phyloP scores from a whole-genome alignment of 2,329 filamentous ascomycete genomes.

The Ophiostoma himal-ulmi region DNA sequence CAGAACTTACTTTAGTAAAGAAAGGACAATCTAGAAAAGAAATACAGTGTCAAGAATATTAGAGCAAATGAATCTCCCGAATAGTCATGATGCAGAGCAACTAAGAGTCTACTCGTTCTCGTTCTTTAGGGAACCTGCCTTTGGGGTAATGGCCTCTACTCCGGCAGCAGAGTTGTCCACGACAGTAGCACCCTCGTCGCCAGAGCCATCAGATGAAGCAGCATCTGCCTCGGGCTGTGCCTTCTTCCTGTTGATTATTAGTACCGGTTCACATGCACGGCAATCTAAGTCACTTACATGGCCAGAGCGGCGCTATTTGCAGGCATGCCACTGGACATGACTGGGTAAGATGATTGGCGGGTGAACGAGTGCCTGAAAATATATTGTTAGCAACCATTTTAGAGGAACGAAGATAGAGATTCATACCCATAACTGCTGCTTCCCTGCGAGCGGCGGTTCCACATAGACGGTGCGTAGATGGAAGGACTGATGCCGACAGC shows the following conservation, averaged over 20 bases:
- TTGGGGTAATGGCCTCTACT: constrained; percentile 24
- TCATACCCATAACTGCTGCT: constrained; percentile 27
- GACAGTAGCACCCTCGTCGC: constrained; percentile 51
- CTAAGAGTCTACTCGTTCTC: constrained; percentile 16
- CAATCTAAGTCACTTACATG: not conserved
- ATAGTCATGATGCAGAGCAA: not conserved
- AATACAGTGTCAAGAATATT: not conserved
- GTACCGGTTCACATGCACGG: not conserved
- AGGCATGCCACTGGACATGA: not conserved
- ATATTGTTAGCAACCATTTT: not conserved
- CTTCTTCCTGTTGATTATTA: constrained; percentile 33
- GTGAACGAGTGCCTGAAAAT: not conserved
- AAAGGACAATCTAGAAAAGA: not conserved
- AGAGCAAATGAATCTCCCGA: not conserved
- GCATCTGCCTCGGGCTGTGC: constrained; percentile 38
- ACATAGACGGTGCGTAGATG: constrained; percentile 40
- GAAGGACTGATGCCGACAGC: constrained; percentile 52
- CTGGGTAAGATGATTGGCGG: constrained; percentile 16
- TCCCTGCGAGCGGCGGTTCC: constrained; percentile 33
- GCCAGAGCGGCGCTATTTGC: not conserved
- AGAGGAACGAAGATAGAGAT: not conserved
- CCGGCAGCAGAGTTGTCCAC: constrained; percentile 43
- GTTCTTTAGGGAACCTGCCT: constrained; percentile 14
- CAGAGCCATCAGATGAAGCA: constrained; percentile 41
- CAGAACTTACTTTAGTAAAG: not conserved